Base-by-base conservation (phyloP, 345 rosid species). In the Syzygium aqueum region DNA sequence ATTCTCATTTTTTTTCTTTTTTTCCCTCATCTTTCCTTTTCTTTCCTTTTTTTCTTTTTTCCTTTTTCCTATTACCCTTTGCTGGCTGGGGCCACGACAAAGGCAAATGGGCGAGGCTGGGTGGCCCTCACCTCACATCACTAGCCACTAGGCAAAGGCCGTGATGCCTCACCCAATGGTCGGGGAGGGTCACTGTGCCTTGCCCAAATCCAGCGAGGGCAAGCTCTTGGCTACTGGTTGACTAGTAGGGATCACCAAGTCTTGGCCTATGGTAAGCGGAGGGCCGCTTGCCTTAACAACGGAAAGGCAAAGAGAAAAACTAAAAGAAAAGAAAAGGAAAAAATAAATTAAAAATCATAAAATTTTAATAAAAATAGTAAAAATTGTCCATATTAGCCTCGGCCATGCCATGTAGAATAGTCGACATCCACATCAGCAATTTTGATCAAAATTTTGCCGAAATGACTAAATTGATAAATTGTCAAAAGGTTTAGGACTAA, bases 381-480 rank as follows among this genome's bases (percentile, higher is more conserved):
- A 67, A 67, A 33, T 16, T 7, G 5, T 30, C 5, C 7, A 8
- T 67, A 3, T 67, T 1, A 1, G 0, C 3, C 19, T 8, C 3
- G 3, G 2, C 2, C 17, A 27, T n/a, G 8, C 4, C 73, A 12
- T 6, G 8, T 67, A 19, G 2, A 21, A 33, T 5, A 3, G 12
- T 1, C 0, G 0, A 22, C 1, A 7, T 73, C 22, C 13, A 37
- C 1, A 3, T 22, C 2, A 21, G 1, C 1, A 1, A 37, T 37
- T 37, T 0, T 0, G 0, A 7, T 37, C 82, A 73, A 73, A 73
- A 19, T 33, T 33, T 19, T 27, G 1, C 5, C 8, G 22, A 25
- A 67, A 33, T 33, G 21, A 67, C 11, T 33, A 33, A 67, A 54
- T 22, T 54, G 59, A 4, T 0, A 54, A 54, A 54, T 54, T 2